Conservation (phyloP, 192 early-diverging fungal genomes). For the Entomortierella parvispora region DNA sequence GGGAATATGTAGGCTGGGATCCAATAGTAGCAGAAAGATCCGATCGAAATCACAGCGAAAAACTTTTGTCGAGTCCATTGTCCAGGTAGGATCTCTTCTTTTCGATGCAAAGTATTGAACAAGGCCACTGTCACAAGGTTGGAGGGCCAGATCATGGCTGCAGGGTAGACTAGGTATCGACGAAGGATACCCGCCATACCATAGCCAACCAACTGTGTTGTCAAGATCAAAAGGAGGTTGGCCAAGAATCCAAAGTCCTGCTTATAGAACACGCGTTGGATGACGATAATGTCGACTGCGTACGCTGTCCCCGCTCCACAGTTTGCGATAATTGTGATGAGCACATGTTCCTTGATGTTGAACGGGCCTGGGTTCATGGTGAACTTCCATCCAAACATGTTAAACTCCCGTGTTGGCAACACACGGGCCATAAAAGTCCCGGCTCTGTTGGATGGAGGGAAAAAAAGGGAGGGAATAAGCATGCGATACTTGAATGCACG, state of each 20-base stretch:
- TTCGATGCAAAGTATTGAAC: conserved; percentile 57
- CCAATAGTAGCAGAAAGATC: conserved; percentile 63
- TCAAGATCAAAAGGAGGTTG: conserved; percentile 68
- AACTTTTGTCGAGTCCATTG: conserved; percentile 50
- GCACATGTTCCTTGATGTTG: conserved; percentile 74
- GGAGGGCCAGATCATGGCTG: conserved; percentile 89
- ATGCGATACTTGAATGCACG: not conserved
- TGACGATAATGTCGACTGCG: conserved; percentile 67
- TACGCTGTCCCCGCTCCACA: conserved; percentile 64
- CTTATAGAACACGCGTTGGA: conserved; percentile 69
- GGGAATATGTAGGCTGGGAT: conserved; percentile 51
- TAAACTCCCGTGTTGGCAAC: conserved; percentile 9
- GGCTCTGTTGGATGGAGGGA: not conserved
- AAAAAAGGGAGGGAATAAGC: not conserved
- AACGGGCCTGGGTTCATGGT: conserved; percentile 57
- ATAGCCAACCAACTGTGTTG: conserved; percentile 68
- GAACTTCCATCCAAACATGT: conserved; percentile 8
- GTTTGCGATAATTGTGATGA: conserved; percentile 65
- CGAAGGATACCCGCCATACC: conserved; percentile 84
- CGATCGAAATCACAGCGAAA: conserved; percentile 52
- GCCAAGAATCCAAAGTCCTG: conserved; percentile 66
- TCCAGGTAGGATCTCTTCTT: conserved; percentile 23
- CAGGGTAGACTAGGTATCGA: conserved; percentile 81
- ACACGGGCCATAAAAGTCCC: conserved; percentile 37
- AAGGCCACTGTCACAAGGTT: conserved; percentile 67